Conservation (phyloP, 257 asterid genomes). For the Fraxinus americana region DNA sequence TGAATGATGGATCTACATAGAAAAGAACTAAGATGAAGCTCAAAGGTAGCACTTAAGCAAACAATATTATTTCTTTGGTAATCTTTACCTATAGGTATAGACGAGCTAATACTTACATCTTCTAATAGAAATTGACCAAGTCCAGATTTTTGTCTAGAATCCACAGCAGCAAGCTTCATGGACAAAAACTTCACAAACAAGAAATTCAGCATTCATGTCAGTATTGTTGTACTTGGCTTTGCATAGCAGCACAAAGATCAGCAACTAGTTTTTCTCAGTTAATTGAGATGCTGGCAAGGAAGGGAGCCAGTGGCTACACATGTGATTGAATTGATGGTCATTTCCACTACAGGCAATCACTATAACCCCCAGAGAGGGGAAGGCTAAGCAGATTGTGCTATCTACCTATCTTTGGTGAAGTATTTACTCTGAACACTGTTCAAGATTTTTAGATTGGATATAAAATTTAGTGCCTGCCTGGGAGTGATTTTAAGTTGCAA, state of each 20-base stretch:
- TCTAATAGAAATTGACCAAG: constrained; percentile 41
- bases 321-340: neutral
- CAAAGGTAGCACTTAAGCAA: neutral
- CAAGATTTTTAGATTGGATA: neutral
- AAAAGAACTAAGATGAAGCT: constrained; percentile 1
- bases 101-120: constrained; percentile 34
- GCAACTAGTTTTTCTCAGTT: neutral
- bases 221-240: neutral
- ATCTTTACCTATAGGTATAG: neutral
- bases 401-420: neutral
- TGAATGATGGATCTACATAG: constrained; percentile 43
- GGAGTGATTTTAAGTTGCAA: too few relatives aligned
- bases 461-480: neutral
- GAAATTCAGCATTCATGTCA: constrained; percentile 9
- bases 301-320: neutral
- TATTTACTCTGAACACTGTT: neutral
- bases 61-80: neutral
- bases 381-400: neutral
- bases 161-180: constrained; percentile 59
- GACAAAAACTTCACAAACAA: constrained; percentile 49
- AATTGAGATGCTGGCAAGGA: neutral
- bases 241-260: neutral
- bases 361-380: neutral
- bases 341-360: neutral
- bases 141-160: constrained; percentile 41